Base-by-base conservation (phyloP, 2,329 filamentous ascomycete species). In the Colletotrichum falcatum region DNA sequence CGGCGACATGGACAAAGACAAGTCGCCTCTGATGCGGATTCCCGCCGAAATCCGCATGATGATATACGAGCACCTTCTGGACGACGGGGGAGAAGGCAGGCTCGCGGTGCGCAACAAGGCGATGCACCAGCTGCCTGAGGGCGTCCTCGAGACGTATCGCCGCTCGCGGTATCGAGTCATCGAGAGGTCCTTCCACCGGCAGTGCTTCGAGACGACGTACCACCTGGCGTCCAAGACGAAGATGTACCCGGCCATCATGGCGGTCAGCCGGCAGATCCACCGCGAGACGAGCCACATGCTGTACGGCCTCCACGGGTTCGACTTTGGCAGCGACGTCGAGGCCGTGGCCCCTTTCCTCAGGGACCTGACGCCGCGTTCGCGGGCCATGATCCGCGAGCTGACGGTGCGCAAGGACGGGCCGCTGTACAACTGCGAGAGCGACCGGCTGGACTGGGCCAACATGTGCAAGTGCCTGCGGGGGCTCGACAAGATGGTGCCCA, bases 301-400 rank as follows among this genome's bases (percentile, higher is more conserved):
- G 4, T 91, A 91, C 77, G 82, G 81, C 9, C 80, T 77, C 65
- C 87, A 90, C 76, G 81, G 81, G 0, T 91, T 91, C 77, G 85
- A 87, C 74, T 91, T 91, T 76, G 86, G 85, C 71, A 83, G 83
- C 58, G 83, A 88, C 77, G 82, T 91, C 73, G 89, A 91, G 77
- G 87, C 89, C 20, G 83, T 89, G 7, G 83, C 86, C 1, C 88
- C 89, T 0, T 91, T 91, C 76, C 80, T 91, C 48, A 80, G 81
- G 39, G 88, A 91, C 76, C 82, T 90, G 42, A 87, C 86, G 2
- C 81, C 84, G 1, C 74, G 77, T 23, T 84, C 86, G 2, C 82
- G 86, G 42, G 76, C 78, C 12, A 79, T 86, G 56, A 78, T 91
- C 69, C 80, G 81, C 37, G 81, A 83, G 44, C 78, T 91, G 14